A percentile compares a stretch with the other conserved stretches of the same genome.
These are phyloP conservation scores for Magnaporthiopsis incrustans DNA, from an alignment of 2,329 filamentous ascomycete species.

Conservation along the genomic window DNA sequence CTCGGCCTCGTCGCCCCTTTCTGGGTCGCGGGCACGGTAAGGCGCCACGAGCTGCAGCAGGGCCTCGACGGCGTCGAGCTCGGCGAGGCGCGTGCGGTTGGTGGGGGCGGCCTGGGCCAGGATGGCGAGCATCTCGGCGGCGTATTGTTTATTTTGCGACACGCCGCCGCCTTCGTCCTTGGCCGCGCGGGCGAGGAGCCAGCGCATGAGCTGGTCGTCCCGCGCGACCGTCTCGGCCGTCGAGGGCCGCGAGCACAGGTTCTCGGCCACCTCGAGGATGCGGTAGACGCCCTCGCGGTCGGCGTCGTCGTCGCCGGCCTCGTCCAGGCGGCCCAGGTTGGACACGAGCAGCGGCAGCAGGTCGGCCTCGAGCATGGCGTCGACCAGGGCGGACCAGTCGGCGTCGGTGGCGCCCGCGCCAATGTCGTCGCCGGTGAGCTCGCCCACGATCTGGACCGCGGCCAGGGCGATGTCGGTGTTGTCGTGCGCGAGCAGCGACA, in stretches of 20 bases:
- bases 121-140: slow-evolving; percentile 85
- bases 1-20: slow-evolving; percentile 86
- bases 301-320: slow-evolving; percentile 53
- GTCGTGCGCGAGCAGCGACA: slow-evolving; percentile 80
- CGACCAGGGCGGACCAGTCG: slow-evolving; percentile 73
- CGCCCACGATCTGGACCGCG: slow-evolving; percentile 79
- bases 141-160: slow-evolving; percentile 90
- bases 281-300: slow-evolving; percentile 85
- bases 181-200: slow-evolving; percentile 70
- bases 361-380: slow-evolving; percentile 58
- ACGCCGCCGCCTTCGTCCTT: slow-evolving; percentile 51
- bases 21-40: slow-evolving; percentile 80
- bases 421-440: slow-evolving; percentile 91
- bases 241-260: slow-evolving; percentile 64
- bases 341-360: slow-evolving; percentile 66
- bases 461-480: slow-evolving; percentile 96
- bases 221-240: slow-evolving; percentile 65
- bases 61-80: slow-evolving; percentile 65
- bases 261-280: slow-evolving; percentile 75
- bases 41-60: slow-evolving; percentile 76
- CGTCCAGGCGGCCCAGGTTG: slow-evolving; percentile 73
- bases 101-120: slow-evolving; percentile 66
- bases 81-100: slow-evolving; percentile 56
- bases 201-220: slow-evolving; percentile 58
- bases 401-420: slow-evolving; percentile 66